A percentile compares a stretch with the other conserved stretches of the same genome.
These are phyloP conservation scores for Arachnomyces sp. DNA, from an alignment of 2,329 filamentous ascomycete genomes.

Conservation along the genomic window DNA sequence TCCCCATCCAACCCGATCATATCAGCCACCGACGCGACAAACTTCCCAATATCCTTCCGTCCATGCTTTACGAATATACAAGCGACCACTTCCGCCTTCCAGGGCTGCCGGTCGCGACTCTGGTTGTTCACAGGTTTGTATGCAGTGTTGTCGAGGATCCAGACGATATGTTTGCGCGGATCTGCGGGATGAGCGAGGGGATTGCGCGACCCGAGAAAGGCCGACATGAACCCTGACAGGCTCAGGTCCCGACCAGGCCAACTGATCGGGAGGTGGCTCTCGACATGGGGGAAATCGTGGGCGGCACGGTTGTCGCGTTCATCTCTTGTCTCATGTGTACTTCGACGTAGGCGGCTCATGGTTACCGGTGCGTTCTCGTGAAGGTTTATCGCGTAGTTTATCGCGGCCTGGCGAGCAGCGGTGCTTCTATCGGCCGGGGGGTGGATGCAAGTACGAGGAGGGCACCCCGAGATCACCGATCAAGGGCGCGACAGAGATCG, in stretches of 20 bases:
- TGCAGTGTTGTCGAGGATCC: conserved; percentile 86
- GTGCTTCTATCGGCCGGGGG: too few species aligned
- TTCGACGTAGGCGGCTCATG: neutral
- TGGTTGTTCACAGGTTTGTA: conserved; percentile 46
- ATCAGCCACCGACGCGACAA: conserved; percentile 63
- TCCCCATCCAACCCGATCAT: conserved; percentile 60
- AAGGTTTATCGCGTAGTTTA: too few species aligned
- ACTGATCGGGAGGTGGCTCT: conserved; percentile 8
- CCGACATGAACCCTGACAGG: conserved; percentile 18
- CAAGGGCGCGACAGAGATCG: too few species aligned
- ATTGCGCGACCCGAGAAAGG: conserved; percentile 39
- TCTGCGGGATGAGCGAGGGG: conserved; percentile 55
- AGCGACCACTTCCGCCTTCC: conserved; percentile 77
- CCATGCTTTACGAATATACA: conserved; percentile 71
- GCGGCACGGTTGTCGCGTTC: conserved; percentile 9
- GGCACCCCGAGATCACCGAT: too few species aligned
- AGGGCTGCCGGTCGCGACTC: conserved; percentile 40
- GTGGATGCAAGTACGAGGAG: too few species aligned
- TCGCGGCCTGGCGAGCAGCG: too few species aligned
- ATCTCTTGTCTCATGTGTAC: conserved; percentile 3
- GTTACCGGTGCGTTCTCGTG: too few species aligned
- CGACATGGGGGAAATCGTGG: conserved; percentile 11
- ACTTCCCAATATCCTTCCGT: conserved; percentile 58
- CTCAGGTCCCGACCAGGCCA: conserved; percentile 1
- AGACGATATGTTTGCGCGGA: conserved; percentile 63